Evolutionary conservation across 768 basidiomycete species (phyloP), one percentile per base, ranked within the genome.

Genomic region (Tylopilus vinaceipallidus): DNA sequence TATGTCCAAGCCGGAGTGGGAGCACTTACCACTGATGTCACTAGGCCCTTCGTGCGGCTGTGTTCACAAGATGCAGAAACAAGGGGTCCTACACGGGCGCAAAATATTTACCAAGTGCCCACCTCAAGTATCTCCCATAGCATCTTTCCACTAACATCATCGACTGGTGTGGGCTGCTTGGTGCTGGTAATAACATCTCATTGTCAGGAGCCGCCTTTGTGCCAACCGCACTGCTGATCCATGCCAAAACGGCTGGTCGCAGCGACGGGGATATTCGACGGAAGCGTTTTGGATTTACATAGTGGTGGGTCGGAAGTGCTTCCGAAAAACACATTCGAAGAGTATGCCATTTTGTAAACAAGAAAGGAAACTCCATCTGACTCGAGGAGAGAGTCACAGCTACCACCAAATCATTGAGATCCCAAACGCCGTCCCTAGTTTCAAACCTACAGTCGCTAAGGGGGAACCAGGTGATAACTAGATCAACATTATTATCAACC

Each of bases 141-240:
- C 50, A 55, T 35, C 58, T 59, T 39, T 30, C 50, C 6, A 55
- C 2, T 29, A 49, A 59, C 32, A 57, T 69, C 2, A 51, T 73
- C 40, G 63, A 70, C 50, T 74, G 53, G 44, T 47, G 54, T 11
- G 30, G 6, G 5, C 19, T 47, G 12, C 23, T 54, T 16, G 43
- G 17, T 42, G n/a, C 8, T 27, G 14, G 11, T 3, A 1, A 11
- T n/a, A 38, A 53, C 6, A 2, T 1, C 13, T 23, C 41, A 6
- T 39, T 54, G n/a, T 11, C 17, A 38, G 36, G 38, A 14, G 1
- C 12, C 2, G 26, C 49, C 32, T 24, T 55, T 22, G 27, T 22
- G 40, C 10, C 2, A 2, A 29, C 27, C 17, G 12, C 23, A 23
- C 27, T 13, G 3, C 0, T 49, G 32, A 6, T 6, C 4, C 12